Percentiles rank a stretch among this genome's conserved stretches.
phyloP scores from a whole-genome alignment of 768 basidiomycete species.

The Tulasnella sp. region DNA sequence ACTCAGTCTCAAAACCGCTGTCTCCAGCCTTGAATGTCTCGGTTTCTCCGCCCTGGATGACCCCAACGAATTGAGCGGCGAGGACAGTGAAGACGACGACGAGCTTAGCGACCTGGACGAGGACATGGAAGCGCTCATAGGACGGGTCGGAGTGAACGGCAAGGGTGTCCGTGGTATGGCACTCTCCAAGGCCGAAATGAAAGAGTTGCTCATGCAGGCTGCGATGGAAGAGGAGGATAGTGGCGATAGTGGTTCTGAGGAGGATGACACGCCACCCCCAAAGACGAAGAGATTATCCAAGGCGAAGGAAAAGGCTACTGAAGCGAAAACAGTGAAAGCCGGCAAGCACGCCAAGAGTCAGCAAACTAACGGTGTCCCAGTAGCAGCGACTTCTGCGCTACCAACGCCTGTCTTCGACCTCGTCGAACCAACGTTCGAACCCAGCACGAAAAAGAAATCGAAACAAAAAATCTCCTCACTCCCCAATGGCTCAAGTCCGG shows the following conservation, averaged over 20 bases:
- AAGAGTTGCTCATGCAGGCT: constrained; percentile 1
- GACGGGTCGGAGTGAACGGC: background rate
- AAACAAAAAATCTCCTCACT: background rate
- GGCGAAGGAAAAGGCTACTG: background rate
- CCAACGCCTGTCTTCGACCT: constrained; percentile 54
- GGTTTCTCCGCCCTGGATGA: constrained; percentile 38
- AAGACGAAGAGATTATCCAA: constrained; percentile 36
- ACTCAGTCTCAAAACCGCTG: constrained; percentile 67
- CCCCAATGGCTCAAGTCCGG: background rate
- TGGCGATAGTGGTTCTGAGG: constrained; percentile 31
- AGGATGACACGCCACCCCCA: constrained; percentile 29
- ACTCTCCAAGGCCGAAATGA: constrained; percentile 20
- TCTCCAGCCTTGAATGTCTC: constrained; percentile 73
- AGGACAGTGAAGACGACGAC: constrained; percentile 32
- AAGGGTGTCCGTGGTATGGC: background rate
- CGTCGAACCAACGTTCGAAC: constrained; percentile 61
- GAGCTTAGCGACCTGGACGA: constrained; percentile 23
- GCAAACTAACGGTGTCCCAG: background rate
- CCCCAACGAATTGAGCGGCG: constrained; percentile 21
- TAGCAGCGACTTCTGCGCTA: constrained; percentile 1
- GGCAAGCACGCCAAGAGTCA: constrained; percentile 19
- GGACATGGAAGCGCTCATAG: background rate
- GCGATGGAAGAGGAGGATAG: constrained; percentile 14
- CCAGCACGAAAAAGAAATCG: constrained; percentile 22
- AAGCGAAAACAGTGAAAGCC: constrained; percentile 27